Percentiles rank a stretch among this genome's conserved stretches.
phyloP scores from a whole-genome alignment of 2,329 filamentous ascomycete genomes.

The Trichophyton schoenleinii region DNA sequence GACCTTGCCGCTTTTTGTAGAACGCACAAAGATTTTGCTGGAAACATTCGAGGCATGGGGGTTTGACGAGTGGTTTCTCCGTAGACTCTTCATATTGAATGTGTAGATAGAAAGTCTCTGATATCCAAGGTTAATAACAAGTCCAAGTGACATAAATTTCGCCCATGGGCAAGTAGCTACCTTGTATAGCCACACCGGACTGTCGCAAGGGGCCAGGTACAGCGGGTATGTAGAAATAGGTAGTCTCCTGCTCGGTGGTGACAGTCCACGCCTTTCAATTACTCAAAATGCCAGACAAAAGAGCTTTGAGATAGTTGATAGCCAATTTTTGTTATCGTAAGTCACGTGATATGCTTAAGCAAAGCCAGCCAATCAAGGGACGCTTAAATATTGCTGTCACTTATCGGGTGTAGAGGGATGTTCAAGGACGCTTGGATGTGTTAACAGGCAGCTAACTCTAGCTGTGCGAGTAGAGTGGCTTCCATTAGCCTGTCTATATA shows the following conservation, averaged over 20 bases:
- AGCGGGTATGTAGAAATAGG: too few relatives aligned
- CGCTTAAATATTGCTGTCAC: background rate
- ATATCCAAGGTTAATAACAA: background rate
- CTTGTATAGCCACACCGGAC: background rate
- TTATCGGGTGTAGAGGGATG: background rate
- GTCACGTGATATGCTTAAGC: background rate
- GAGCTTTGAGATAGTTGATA: background rate
- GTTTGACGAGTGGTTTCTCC: conserved; percentile 43
- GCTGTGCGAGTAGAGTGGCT: background rate
- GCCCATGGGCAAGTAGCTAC: background rate
- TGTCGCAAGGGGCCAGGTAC: background rate
- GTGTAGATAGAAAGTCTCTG: background rate
- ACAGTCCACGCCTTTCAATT: background rate
- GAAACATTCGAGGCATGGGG: conserved; percentile 61
- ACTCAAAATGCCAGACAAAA: background rate
- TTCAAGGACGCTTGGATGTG: too few relatives aligned
- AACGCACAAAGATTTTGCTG: conserved; percentile 91
- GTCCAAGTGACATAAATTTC: background rate
- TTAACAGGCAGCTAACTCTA: too few relatives aligned
- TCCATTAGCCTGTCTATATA: conserved; percentile 2
- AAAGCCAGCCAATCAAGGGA: background rate
- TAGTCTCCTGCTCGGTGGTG: too few relatives aligned
- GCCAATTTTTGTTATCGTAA: background rate
- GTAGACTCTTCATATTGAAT: conserved; percentile 47
- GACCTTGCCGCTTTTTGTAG: conserved; percentile 89